A percentile compares a stretch with the other conserved stretches of the same genome.
phyloP scores from a whole-genome alignment of 805 yeast species.

The Candida boleticola region DNA sequence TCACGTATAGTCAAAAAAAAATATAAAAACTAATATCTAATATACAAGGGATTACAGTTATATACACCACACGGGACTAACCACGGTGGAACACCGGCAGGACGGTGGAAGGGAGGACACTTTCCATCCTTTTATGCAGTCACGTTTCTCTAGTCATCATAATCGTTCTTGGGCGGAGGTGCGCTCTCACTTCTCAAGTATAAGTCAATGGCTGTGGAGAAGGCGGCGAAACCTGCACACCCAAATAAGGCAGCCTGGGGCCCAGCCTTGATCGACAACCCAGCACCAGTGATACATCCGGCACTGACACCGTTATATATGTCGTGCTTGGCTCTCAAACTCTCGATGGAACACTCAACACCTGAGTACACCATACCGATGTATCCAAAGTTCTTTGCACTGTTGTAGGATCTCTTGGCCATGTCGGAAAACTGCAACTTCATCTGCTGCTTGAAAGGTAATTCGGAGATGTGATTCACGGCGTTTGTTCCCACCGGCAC shows the following conservation, averaged over 20 bases:
- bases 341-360: constrained; percentile 86
- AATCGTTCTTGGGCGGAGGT: constrained; percentile 84
- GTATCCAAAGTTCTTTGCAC: constrained; percentile 92
- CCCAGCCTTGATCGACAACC: constrained; percentile 86
- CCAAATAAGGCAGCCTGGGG: constrained; percentile 91
- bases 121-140: too few species aligned
- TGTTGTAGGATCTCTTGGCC: constrained; percentile 82
- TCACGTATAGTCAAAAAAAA: too few species aligned
- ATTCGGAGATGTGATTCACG: constrained; percentile 63
- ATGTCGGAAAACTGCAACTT: constrained; percentile 86
- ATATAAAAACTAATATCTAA: too few species aligned
- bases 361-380: constrained; percentile 91
- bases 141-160: constrained; percentile 57
- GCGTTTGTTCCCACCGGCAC: constrained; percentile 64
- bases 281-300: constrained; percentile 97
- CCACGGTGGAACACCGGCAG: too few species aligned
- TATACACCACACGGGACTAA: too few species aligned
- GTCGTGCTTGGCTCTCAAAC: constrained; percentile 85
- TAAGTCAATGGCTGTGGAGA: constrained; percentile 83
- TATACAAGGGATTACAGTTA: too few species aligned
- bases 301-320: constrained; percentile 88
- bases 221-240: constrained; percentile 97
- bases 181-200: constrained; percentile 83
- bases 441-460: constrained; percentile 92
- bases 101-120: too few species aligned